These are phyloP conservation scores for Cicer arietinum DNA, from an alignment of 306 rosid species.

Conservation along the genomic window DNA sequence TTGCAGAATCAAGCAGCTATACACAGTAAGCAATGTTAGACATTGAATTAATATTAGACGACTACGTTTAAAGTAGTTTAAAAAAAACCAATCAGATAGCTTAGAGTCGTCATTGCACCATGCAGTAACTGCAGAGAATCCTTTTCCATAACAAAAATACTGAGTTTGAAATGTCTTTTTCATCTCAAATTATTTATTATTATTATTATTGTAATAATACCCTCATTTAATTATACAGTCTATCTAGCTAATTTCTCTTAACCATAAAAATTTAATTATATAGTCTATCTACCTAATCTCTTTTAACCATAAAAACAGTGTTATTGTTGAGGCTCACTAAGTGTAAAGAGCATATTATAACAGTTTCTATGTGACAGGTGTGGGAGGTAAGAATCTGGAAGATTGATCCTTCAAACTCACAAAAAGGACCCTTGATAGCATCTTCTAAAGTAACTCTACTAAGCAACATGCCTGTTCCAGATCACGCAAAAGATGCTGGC, in stretches of 20 bases:
- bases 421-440: slow-evolving; percentile 57
- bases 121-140: too few relatives aligned
- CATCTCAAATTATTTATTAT: too few relatives aligned
- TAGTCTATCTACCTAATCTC: neutral
- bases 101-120: too few relatives aligned
- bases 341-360: slow-evolving; percentile 17
- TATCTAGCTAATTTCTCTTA: neutral
- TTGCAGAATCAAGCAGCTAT: too few relatives aligned
- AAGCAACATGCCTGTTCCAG: slow-evolving; percentile 76
- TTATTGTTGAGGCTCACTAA: neutral
- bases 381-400: slow-evolving; percentile 85
- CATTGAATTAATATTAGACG: too few relatives aligned
- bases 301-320: neutral
- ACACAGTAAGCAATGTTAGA: too few relatives aligned
- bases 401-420: slow-evolving; percentile 63
- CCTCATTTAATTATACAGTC: neutral
- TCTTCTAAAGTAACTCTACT: slow-evolving; percentile 78
- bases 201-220: neutral
- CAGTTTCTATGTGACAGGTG: slow-evolving; percentile 53
- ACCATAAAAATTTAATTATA: neutral
- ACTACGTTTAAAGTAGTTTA: too few relatives aligned
- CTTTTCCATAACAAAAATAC: too few relatives aligned
- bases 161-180: too few relatives aligned
- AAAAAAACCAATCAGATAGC: too few relatives aligned
- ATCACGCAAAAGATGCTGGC: slow-evolving; percentile 62